These are phyloP conservation scores for Penicillium coffeae DNA, from an alignment of 495 filamentous ascomycete genomes.

Conservation along the genomic window DNA sequence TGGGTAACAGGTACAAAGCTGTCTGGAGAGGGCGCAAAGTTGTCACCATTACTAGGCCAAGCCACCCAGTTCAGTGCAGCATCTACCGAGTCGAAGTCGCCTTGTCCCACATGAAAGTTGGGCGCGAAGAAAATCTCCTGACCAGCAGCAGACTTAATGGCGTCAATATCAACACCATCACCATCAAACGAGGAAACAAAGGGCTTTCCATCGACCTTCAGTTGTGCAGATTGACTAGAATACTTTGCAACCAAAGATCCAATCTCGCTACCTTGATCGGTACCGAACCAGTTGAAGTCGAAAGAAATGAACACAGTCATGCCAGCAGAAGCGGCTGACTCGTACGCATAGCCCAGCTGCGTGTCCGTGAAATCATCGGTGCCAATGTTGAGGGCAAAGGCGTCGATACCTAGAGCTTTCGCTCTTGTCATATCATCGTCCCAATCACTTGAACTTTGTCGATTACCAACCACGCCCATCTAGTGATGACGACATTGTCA, in stretches of 20 bases:
- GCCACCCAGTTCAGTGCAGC: constrained; percentile 58
- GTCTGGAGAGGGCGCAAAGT: constrained; percentile 47
- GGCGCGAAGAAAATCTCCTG: constrained; percentile 51
- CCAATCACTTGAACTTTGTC: constrained; percentile 46
- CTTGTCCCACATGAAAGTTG: constrained; percentile 47
- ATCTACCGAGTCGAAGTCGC: constrained; percentile 38
- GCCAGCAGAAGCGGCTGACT: constrained; percentile 51
- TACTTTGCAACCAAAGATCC: constrained; percentile 50
- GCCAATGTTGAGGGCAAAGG: constrained; percentile 59
- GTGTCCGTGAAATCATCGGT: constrained; percentile 47
- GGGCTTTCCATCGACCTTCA: constrained; percentile 51
- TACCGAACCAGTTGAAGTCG: constrained; percentile 55
- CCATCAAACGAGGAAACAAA: constrained; percentile 55
- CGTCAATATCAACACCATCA: constrained; percentile 45
- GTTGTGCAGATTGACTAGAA: constrained; percentile 44
- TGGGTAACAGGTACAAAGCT: constrained; percentile 42
- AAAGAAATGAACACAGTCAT: constrained; percentile 61
- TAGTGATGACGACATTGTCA: not conserved
- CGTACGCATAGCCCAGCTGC: constrained; percentile 53
- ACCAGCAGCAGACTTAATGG: constrained; percentile 41
- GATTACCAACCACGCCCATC: constrained; percentile 21
- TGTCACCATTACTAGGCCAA: constrained; percentile 53
- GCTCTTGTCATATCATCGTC: constrained; percentile 55
- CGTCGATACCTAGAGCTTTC: constrained; percentile 53
- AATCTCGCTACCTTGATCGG: constrained; percentile 36